Percentiles rank a stretch among this genome's conserved stretches.
These are phyloP conservation scores for Paramecium tetraurelia DNA, from an alignment of 73 alveolate genomes.

Conservation along the genomic window DNA sequence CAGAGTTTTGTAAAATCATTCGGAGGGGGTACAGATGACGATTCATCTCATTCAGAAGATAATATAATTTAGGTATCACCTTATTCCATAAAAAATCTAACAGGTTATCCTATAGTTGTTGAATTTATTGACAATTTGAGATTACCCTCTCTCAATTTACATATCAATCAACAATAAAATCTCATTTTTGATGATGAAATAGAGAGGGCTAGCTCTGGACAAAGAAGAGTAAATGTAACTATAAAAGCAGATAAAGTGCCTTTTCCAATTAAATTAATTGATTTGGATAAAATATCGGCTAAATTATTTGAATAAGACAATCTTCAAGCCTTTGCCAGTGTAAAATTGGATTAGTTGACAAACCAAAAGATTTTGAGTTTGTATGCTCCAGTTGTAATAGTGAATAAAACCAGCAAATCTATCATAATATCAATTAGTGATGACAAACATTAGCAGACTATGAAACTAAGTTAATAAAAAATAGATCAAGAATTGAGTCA, in stretches of 20 bases:
- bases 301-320: not conserved
- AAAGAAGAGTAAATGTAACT: not conserved
- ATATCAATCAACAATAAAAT: not conserved
- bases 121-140: not conserved
- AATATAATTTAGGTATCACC: conserved; percentile 27
- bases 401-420: not conserved
- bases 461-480: not conserved
- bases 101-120: not conserved
- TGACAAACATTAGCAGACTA: not conserved
- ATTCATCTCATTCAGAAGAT: not conserved
- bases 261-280: not conserved
- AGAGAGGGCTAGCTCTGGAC: not conserved
- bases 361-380: not conserved
- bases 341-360: not conserved
- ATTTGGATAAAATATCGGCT: not conserved
- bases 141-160: not conserved
- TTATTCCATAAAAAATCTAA: conserved; percentile 38
- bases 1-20: not conserved
- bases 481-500: not conserved
- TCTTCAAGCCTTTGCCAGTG: not conserved
- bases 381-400: not conserved
- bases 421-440: not conserved
- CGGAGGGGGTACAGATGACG: not conserved
- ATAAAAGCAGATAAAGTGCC: not conserved
- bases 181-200: not conserved